Percentiles rank a stretch among this genome's conserved stretches.
These are phyloP conservation scores for Arthrinium phaeospermum DNA, from an alignment of 2,329 filamentous ascomycete genomes.

Conservation along the genomic window DNA sequence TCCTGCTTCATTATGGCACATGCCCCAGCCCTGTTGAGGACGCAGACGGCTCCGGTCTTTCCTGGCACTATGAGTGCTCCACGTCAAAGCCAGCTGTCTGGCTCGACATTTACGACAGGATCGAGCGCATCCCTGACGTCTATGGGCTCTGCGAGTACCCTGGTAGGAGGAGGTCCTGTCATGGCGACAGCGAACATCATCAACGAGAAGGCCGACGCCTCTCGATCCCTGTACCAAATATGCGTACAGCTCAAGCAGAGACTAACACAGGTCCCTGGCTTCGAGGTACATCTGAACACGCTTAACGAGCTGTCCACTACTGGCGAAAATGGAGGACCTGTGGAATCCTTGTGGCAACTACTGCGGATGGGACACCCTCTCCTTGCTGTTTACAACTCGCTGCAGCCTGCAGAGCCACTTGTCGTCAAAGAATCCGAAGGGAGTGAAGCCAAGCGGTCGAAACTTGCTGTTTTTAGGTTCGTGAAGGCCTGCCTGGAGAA, in stretches of 20 bases:
- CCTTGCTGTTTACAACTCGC: constrained; percentile 85
- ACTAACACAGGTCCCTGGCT: constrained; percentile 81
- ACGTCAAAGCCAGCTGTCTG: constrained; percentile 67
- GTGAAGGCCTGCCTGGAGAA: constrained; percentile 87
- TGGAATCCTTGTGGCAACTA: constrained; percentile 88
- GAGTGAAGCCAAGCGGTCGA: constrained; percentile 76
- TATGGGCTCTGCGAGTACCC: constrained; percentile 16
- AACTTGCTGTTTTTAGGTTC: constrained; percentile 91
- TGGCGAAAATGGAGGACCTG: constrained; percentile 72
- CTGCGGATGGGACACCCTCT: constrained; percentile 84
- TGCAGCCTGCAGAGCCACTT: constrained; percentile 73
- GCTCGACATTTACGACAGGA: constrained; percentile 56
- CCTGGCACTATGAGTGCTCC: constrained; percentile 58
- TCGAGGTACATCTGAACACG: constrained; percentile 74
- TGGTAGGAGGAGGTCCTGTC: constrained; percentile 57
- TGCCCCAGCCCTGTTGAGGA: constrained; percentile 62
- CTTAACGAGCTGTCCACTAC: constrained; percentile 71
- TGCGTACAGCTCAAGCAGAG: constrained; percentile 85
- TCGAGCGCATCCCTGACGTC: constrained; percentile 25
- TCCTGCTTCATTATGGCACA: constrained; percentile 54
- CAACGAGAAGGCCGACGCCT: constrained; percentile 93
- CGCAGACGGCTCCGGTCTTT: constrained; percentile 63
- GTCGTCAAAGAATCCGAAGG: constrained; percentile 66
- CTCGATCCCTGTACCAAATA: constrained; percentile 91
- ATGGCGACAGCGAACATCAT: constrained; percentile 91